phyloP scores from a whole-genome alignment of 78 protist genomes.

The Dictyostelium firmibasis region DNA sequence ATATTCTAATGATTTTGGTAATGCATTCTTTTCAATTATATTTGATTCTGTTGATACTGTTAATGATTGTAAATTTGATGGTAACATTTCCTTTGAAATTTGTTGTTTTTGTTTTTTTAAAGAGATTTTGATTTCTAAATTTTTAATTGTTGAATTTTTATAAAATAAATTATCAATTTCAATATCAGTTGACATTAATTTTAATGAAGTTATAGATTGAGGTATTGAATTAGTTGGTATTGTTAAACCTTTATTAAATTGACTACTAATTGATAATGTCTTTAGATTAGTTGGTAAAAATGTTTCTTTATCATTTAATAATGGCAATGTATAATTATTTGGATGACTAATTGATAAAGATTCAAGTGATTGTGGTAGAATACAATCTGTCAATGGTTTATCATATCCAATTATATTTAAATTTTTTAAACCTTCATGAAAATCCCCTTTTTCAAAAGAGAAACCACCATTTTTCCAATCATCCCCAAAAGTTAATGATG shows the following conservation, averaged over 20 bases:
- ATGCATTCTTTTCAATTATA: not conserved
- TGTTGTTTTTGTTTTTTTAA: not conserved
- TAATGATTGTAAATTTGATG: not conserved
- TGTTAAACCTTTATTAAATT: not conserved
- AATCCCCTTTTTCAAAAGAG: not conserved
- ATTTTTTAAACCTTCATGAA: not conserved
- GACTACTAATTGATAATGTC: not conserved
- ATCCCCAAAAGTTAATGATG: not conserved
- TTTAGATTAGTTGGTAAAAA: not conserved
- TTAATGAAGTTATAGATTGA: not conserved
- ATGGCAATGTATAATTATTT: not conserved
- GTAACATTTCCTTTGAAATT: not conserved
- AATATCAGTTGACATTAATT: not conserved
- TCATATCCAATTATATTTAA: not conserved
- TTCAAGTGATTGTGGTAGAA: not conserved
- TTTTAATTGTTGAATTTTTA: not conserved
- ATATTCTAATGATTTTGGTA: not conserved
- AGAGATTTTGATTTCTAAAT: not conserved
- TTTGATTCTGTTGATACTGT: not conserved
- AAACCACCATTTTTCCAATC: not conserved
- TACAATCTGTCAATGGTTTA: not conserved
- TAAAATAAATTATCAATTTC: not conserved
- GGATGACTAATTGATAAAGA: not conserved
- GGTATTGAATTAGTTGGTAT: not conserved
- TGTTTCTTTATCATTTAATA: not conserved